Evolutionary conservation across 176 grass and related monocot species (phyloP).

Genomic region (Panicum miliaceum): DNA sequence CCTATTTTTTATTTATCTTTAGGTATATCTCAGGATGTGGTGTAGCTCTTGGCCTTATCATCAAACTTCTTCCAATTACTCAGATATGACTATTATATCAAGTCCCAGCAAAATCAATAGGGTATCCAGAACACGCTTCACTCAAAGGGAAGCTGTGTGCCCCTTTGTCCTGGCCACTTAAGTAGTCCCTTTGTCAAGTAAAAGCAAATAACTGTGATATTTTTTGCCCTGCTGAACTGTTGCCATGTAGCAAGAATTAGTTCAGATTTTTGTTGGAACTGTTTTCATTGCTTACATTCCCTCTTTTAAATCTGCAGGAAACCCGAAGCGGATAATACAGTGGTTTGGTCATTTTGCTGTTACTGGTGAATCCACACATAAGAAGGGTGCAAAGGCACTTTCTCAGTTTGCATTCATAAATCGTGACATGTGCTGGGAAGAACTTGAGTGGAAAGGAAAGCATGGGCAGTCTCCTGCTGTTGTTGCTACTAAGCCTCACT

Average conservation of each 20-base stretch:
- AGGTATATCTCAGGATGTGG: conserved; percentile 7
- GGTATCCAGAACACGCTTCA: not conserved
- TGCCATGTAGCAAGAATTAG: conserved; percentile 3
- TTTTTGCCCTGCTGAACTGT: conserved; percentile 5
- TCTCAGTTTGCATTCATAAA: conserved; percentile 87
- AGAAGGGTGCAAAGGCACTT: conserved; percentile 79
- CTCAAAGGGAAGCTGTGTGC: not conserved
- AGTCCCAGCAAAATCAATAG: not conserved
- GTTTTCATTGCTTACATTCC: conserved; percentile 7
- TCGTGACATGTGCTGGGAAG: conserved; percentile 88
- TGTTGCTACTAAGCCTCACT: conserved; percentile 93
- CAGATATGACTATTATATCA: not conserved
- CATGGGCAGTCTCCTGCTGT: conserved; percentile 93
- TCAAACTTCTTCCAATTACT: not conserved
- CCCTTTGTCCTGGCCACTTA: conserved; percentile 12
- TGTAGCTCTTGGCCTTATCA: conserved; percentile 14
- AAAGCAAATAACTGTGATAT: not conserved
- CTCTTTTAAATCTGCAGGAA: conserved; percentile 58
- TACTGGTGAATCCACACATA: conserved; percentile 72
- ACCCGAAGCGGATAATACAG: conserved; percentile 58
- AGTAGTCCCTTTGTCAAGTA: not conserved
- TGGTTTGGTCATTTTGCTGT: conserved; percentile 89
- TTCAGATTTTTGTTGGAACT: conserved; percentile 4
- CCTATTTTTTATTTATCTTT: not conserved
- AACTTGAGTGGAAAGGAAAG: conserved; percentile 93